These are phyloP conservation scores for Aspergillus sp. DNA, from an alignment of 2,329 filamentous ascomycete species.

Conservation along the genomic window DNA sequence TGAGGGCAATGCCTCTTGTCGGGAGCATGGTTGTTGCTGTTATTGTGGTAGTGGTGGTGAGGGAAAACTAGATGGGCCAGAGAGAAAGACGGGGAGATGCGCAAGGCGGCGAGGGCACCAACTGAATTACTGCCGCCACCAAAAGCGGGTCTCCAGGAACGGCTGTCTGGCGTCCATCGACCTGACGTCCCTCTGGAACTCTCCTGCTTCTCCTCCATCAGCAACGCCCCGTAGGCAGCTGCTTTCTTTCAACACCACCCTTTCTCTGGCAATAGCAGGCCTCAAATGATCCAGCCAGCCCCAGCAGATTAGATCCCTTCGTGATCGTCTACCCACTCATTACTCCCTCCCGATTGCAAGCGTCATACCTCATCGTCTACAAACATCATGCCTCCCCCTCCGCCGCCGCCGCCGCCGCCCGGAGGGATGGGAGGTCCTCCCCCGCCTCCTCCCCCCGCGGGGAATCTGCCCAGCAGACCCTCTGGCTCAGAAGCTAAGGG, in stretches of 20 bases:
- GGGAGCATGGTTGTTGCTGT: conserved; percentile 12
- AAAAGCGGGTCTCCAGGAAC: conserved; percentile 3
- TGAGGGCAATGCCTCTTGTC: conserved; percentile 42
- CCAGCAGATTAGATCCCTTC: conserved; percentile 16
- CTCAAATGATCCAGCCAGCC: conserved; percentile 17
- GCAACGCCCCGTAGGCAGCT: conserved; percentile 18
- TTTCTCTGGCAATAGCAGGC: conserved; percentile 5
- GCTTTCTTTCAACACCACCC: conserved; percentile 20
- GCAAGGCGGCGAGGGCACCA: background rate
- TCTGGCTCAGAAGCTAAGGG: conserved; percentile 57
- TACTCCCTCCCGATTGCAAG: conserved; percentile 6
- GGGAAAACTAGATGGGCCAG: background rate
- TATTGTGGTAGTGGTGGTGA: background rate
- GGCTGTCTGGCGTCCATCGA: background rate
- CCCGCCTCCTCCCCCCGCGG: conserved; percentile 64
- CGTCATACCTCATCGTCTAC: conserved; percentile 14
- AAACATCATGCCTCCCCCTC: conserved; percentile 54
- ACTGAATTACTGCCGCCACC: conserved; percentile 2
- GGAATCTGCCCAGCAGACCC: conserved; percentile 58
- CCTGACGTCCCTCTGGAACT: conserved; percentile 20
- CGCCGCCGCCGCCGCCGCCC: conserved; percentile 68
- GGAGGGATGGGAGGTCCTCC: conserved; percentile 62
- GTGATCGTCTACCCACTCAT: conserved; percentile 12
- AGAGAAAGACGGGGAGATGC: background rate
- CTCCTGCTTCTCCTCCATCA: conserved; percentile 28